Evolutionary conservation across 2,329 filamentous ascomycete genomes (phyloP), one percentile per base, ranked within the genome.

Genomic region (Colletotrichum sp.): DNA sequence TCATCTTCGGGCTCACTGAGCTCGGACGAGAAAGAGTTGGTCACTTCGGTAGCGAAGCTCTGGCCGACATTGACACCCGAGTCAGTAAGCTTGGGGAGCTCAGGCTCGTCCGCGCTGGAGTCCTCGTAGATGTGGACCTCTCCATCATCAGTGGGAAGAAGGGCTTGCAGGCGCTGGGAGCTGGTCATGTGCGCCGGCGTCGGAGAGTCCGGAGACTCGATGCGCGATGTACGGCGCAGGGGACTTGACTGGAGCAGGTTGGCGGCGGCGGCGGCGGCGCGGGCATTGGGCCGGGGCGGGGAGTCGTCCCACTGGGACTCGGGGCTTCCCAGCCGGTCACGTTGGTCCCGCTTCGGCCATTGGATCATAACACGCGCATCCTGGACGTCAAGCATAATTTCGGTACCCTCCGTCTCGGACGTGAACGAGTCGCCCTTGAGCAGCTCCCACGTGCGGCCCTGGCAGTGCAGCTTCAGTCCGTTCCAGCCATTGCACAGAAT

Each of bases 401-500:
- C 96, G 21, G 93, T 93, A 79, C 93, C 92, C 82, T 96, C 95
- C 34, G 96, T 96, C 85, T 98, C 95, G 74, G 96, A 98, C 63
- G 93, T 94, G 85, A 98, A 99, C 66, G 92, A 94, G 83, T 98
- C 96, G 21, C 95, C 95, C 87, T 98, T 98, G 78, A 89, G 90
- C 81, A 99, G 86, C 79, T 98, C 95, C 89, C 95, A 96, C 5
- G 95, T 94, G 79, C 93, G 93, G 72, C 95, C 95, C 85, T 96
- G 94, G 87, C 95, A 98, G 86, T 98, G 96, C 79, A 99, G 87
- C 87, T 95, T 98, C 79, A 97, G 89, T 18, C 97, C 97, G 84
- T 99, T 99, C 96, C 96, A 99, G 26, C 97, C 97, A 81, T 94
- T 92, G 88, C 97, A 99, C 81, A 95, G 90, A 80, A 99, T 94